phyloP scores from a whole-genome alignment of 805 yeast genomes.

The Spathaspora boniae region DNA sequence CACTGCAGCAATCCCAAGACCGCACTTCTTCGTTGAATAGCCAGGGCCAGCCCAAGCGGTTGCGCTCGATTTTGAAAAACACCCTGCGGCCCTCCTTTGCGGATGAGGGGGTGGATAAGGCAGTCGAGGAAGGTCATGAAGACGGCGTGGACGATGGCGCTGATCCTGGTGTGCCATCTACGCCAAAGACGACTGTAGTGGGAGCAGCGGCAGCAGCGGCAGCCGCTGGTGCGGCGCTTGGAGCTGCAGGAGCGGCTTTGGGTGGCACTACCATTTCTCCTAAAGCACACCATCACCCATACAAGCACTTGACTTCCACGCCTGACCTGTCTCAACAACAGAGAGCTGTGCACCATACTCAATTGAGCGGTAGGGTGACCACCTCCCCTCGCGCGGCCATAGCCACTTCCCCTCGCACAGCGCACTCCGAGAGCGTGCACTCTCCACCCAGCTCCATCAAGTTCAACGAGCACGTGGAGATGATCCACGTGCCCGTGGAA shows the following conservation, averaged over 20 bases:
- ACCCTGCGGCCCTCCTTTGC: constrained; percentile 11
- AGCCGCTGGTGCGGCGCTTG: constrained; percentile 3
- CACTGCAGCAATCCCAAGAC: not conserved
- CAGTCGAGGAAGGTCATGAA: too few species aligned
- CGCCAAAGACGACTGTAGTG: not conserved
- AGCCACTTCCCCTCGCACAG: constrained; percentile 8
- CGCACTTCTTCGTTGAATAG: constrained; percentile 6
- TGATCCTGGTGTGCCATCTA: too few species aligned
- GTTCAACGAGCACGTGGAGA: constrained; percentile 35
- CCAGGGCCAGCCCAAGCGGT: constrained; percentile 16
- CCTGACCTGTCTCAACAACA: too few species aligned
- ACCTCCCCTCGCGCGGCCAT: too few species aligned
- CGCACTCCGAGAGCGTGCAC: constrained; percentile 5
- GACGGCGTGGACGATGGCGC: too few species aligned
- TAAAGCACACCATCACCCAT: too few species aligned
- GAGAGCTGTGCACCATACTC: too few species aligned
- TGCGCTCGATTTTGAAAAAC: constrained; percentile 35
- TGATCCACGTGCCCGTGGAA: constrained; percentile 25
- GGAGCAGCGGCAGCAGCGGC: not conserved
- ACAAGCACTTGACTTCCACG: constrained; percentile 12
- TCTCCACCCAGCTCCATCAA: constrained; percentile 34
- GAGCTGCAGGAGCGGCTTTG: too few species aligned
- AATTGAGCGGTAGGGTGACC: too few species aligned
- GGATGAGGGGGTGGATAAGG: constrained; percentile 6
- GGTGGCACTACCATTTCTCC: too few species aligned